Conservation (phyloP, 345 rosid genomes). For the Toxicodendron radicans region DNA sequence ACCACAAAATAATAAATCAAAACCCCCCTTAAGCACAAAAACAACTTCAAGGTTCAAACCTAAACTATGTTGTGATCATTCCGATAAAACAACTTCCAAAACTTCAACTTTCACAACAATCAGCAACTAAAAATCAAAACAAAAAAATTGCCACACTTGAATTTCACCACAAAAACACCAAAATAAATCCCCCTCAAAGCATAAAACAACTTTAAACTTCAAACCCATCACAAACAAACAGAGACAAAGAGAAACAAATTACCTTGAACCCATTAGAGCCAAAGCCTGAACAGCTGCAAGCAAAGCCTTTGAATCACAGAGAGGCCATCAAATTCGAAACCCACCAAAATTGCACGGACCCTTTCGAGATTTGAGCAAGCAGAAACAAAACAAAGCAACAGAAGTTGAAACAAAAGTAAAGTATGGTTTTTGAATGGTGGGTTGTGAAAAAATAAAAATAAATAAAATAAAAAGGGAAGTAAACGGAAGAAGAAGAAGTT, state of each 20-base stretch:
- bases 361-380: conserved; percentile 22
- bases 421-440: background rate
- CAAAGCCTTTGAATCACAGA: background rate
- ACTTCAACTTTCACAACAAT: background rate
- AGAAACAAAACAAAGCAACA: background rate
- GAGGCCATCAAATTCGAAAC: background rate
- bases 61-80: background rate
- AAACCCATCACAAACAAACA: background rate
- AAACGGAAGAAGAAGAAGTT: background rate
- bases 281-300: conserved; percentile 17
- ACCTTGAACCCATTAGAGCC: conserved; percentile 42
- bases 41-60: too few species aligned
- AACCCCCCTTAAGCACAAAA: too few species aligned
- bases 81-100: background rate
- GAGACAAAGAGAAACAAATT: conserved; percentile 7
- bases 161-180: background rate
- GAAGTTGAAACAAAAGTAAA: conserved; percentile 18
- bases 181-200: background rate
- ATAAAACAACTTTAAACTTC: background rate
- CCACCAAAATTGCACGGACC: background rate
- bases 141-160: background rate
- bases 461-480: background rate
- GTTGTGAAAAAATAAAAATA: background rate
- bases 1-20: background rate
- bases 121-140: background rate